Evolutionary conservation across 805 yeast genomes (phyloP).

Genomic region (Saccharomycopsis babjevae): DNA sequence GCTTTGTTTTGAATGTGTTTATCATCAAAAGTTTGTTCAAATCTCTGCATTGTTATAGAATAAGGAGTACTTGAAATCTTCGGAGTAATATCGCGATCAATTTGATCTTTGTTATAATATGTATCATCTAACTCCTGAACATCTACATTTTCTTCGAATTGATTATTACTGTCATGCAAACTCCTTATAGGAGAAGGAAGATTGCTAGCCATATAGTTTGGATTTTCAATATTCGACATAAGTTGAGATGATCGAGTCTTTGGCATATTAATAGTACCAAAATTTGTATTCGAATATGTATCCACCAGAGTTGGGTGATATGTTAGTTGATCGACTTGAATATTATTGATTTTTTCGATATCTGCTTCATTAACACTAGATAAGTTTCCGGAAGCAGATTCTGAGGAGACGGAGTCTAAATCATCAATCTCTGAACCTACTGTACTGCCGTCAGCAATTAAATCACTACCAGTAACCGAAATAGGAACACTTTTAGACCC

Average conservation of each 20-base stretch:
- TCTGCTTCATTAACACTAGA: slow-evolving; percentile 11
- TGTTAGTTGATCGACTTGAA: not conserved
- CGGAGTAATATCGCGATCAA: not conserved
- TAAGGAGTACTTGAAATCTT: not conserved
- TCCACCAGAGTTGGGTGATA: not conserved
- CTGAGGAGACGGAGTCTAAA: not conserved
- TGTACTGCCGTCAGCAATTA: not conserved
- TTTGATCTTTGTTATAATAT: not conserved
- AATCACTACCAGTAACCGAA: not conserved
- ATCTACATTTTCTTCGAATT: not conserved
- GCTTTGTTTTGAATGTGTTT: not conserved
- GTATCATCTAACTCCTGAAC: not conserved
- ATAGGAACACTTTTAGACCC: not conserved
- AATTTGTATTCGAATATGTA: not conserved
- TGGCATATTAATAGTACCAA: not conserved
- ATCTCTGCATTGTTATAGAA: not conserved
- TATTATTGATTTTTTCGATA: not conserved
- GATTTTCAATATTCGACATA: not conserved
- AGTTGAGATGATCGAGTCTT: not conserved
- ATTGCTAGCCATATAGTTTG: not conserved
- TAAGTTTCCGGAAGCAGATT: not conserved
- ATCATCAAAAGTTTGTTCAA: not conserved
- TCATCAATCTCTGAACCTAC: not conserved
- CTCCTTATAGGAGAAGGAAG: not conserved
- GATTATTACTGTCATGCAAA: not conserved